Evolutionary conservation across 2,329 filamentous ascomycete genomes (phyloP).

Genomic region (Neofusicoccum kwambonambiense): DNA sequence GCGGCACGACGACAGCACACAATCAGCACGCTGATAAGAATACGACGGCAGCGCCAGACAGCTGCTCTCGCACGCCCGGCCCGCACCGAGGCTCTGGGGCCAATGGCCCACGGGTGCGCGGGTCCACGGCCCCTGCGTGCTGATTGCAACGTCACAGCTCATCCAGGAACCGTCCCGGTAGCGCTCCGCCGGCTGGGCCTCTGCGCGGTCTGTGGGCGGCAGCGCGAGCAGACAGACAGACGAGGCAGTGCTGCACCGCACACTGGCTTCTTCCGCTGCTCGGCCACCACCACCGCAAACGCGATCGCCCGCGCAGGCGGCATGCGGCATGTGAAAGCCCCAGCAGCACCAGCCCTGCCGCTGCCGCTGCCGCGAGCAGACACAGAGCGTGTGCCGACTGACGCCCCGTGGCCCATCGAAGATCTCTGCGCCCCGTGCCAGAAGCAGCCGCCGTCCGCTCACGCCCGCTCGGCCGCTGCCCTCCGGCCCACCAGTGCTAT

Average conservation of each 20-base stretch:
- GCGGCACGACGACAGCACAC: not conserved
- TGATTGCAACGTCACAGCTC: slow-evolving; percentile 9
- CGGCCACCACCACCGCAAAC: not conserved
- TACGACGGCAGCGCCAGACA: not conserved
- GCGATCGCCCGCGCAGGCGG: not conserved
- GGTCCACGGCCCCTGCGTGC: too few relatives aligned
- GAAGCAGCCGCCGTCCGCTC: not conserved
- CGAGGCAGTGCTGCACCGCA: not conserved
- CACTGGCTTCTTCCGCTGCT: not conserved
- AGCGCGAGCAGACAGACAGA: too few relatives aligned
- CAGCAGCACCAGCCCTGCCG: not conserved
- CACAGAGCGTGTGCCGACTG: not conserved
- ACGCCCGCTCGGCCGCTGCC: too few relatives aligned
- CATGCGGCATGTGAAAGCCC: not conserved
- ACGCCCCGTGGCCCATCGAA: not conserved
- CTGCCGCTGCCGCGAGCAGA: not conserved
- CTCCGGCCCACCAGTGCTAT: too few relatives aligned
- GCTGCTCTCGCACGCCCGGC: not conserved
- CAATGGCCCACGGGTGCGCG: too few relatives aligned
- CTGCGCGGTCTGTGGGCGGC: not conserved
- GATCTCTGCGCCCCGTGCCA: not conserved
- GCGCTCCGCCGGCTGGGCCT: not conserved
- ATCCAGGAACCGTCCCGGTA: not conserved
- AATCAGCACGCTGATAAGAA: not conserved
- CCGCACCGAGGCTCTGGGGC: not conserved